phyloP scores from a whole-genome alignment of 2,329 filamentous ascomycete genomes.

The Pseudopithomyces chartarum region DNA sequence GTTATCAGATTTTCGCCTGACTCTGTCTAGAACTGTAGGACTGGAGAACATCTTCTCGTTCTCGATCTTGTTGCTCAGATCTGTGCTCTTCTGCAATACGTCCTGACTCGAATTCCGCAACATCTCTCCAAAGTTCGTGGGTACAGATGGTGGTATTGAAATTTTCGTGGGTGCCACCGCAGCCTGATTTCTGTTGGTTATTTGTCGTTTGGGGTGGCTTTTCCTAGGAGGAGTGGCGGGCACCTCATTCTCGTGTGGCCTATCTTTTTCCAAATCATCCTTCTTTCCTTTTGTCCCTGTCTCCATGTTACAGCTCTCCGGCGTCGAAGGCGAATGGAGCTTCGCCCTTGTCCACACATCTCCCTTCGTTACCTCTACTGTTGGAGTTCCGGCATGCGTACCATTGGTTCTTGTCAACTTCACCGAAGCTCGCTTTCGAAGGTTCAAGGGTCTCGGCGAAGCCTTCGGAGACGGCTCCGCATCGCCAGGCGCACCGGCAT shows the following conservation, averaged over 20 bases:
- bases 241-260: not conserved
- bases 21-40: not conserved
- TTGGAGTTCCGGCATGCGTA: not conserved
- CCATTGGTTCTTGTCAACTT: not conserved
- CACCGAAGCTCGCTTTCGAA: not conserved
- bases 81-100: not conserved
- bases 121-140: slow-evolving; percentile 9
- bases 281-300: not conserved
- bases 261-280: not conserved
- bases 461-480: slow-evolving; percentile 2
- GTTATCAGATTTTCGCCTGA: not conserved
- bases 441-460: not conserved
- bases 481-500: not conserved
- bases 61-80: not conserved
- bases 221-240: not conserved
- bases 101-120: not conserved
- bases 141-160: not conserved
- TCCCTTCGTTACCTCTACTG: not conserved
- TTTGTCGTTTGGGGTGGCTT: not conserved
- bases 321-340: not conserved
- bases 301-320: not conserved
- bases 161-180: not conserved
- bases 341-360: not conserved
- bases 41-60: not conserved
- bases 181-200: not conserved